Evolutionary conservation across 768 basidiomycete species (phyloP).

Genomic region (Lentinus tigrinus): DNA sequence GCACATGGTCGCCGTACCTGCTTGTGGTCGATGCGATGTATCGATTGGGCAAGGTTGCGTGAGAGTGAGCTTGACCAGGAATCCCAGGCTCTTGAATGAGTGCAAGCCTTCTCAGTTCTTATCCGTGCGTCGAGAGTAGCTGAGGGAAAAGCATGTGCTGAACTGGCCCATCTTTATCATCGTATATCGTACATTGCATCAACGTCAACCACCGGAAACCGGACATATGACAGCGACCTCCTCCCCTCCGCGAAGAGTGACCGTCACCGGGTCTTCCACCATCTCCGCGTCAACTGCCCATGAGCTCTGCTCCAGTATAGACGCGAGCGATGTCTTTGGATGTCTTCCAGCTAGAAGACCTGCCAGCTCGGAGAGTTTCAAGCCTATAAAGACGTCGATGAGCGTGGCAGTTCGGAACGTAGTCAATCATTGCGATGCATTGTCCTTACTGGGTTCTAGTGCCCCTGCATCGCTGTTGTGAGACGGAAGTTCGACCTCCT

Average conservation of each 20-base stretch:
- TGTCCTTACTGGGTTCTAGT: slow-evolving; percentile 10
- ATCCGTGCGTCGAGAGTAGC: no score
- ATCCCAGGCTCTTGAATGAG: not conserved
- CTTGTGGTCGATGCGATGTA: no score
- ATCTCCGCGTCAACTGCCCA: slow-evolving; percentile 86
- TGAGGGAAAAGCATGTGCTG: no score
- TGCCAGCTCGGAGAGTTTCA: slow-evolving; percentile 51
- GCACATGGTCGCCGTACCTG: not conserved
- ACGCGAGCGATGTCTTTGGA: slow-evolving; percentile 47
- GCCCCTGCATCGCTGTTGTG: not conserved
- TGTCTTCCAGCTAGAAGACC: slow-evolving; percentile 54
- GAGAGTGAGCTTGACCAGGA: not conserved
- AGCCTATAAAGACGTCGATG: slow-evolving; percentile 25
- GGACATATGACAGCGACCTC: slow-evolving; percentile 81
- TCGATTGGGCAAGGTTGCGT: not conserved
- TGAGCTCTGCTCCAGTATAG: slow-evolving; percentile 57
- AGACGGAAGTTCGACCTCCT: slow-evolving; percentile 44
- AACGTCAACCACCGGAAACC: slow-evolving; percentile 70
- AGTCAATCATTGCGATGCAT: not conserved
- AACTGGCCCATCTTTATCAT: no score
- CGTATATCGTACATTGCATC: no score
- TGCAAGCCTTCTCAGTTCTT: no score
- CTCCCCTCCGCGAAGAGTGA: slow-evolving; percentile 64
- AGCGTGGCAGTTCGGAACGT: no score
- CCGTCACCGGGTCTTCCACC: slow-evolving; percentile 55